Percentiles rank a stretch among this genome's conserved stretches.
These are phyloP conservation scores for Taxillus chinensis DNA, from an alignment of 164 flowering plant genomes.

Conservation along the genomic window DNA sequence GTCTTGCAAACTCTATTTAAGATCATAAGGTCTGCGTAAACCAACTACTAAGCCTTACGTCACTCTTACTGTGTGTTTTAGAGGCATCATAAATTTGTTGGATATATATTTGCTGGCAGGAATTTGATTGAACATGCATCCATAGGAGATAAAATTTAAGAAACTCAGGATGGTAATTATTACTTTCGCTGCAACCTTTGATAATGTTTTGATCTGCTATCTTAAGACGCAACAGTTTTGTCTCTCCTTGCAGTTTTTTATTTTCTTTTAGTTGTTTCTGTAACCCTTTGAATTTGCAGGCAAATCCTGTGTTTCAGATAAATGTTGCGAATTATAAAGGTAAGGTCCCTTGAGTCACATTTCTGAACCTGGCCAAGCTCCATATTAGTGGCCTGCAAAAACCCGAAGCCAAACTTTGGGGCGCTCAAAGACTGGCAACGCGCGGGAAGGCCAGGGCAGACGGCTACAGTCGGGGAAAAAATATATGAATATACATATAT, in stretches of 20 bases:
- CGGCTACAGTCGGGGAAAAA: slow-evolving; percentile 22
- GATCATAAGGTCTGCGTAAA: slow-evolving; percentile 50
- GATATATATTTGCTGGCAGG: slow-evolving; percentile 24
- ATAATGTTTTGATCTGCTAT: no score
- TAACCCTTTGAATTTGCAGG: slow-evolving; percentile 31
- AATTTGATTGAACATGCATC: slow-evolving; percentile 67
- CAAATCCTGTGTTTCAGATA: slow-evolving; percentile 64
- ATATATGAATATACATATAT: no score
- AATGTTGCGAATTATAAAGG: slow-evolving; percentile 65
- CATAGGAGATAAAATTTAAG: slow-evolving; percentile 62
- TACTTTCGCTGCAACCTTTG: background rate
- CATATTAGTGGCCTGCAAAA: slow-evolving; percentile 28
- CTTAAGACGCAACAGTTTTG: no score
- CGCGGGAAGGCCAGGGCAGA: slow-evolving; percentile 19
- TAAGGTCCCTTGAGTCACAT: slow-evolving; percentile 10
- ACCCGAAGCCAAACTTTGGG: slow-evolving; percentile 49
- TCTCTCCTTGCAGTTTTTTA: no score
- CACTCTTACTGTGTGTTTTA: no score
- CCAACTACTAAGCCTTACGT: no score
- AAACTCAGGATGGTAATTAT: slow-evolving; percentile 66
- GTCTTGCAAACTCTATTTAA: slow-evolving; percentile 63
- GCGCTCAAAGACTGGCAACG: slow-evolving; percentile 18
- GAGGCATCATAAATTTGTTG: no score
- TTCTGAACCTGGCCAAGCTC: slow-evolving; percentile 20
- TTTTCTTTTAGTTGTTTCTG: background rate